A percentile compares a stretch with the other conserved stretches of the same genome.
phyloP scores from a whole-genome alignment of 306 rosid genomes.

The Chamaecrista fasciculata region DNA sequence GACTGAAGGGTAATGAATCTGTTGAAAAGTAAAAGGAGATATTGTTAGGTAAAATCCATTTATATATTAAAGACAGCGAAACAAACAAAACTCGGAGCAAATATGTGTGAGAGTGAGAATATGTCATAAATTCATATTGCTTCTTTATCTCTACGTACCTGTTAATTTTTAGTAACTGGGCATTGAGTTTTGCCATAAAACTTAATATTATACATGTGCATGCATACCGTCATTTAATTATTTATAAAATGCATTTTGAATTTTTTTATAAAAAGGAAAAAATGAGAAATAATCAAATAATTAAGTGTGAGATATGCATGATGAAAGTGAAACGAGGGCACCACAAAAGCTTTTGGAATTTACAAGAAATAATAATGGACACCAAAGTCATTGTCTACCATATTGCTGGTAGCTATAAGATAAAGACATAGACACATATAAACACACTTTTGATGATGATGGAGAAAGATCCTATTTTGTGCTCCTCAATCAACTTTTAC shows the following conservation, averaged over 20 bases:
- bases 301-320: conserved; percentile 8
- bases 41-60: too few species aligned
- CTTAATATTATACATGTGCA: too few species aligned
- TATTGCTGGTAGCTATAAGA: conserved; percentile 41
- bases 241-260: too few species aligned
- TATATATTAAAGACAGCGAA: too few species aligned
- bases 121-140: too few species aligned
- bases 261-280: background rate
- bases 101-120: too few species aligned
- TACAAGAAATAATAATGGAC: conserved; percentile 37
- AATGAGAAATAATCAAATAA: background rate
- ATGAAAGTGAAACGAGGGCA: conserved; percentile 37
- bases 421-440: conserved; percentile 35
- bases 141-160: too few species aligned
- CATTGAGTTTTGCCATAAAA: too few species aligned
- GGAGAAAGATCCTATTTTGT: conserved; percentile 34
- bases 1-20: background rate
- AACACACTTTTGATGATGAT: conserved; percentile 46
- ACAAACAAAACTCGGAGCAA: too few species aligned
- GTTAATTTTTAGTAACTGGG: too few species aligned
- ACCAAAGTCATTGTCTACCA: conserved; percentile 46
- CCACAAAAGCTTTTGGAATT: conserved; percentile 17
- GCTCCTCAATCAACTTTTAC: conserved; percentile 43
- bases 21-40: background rate
- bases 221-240: too few species aligned